These are phyloP conservation scores for Nothomitra cinnamomea DNA, from an alignment of 2,329 filamentous ascomycete species.

Conservation along the genomic window DNA sequence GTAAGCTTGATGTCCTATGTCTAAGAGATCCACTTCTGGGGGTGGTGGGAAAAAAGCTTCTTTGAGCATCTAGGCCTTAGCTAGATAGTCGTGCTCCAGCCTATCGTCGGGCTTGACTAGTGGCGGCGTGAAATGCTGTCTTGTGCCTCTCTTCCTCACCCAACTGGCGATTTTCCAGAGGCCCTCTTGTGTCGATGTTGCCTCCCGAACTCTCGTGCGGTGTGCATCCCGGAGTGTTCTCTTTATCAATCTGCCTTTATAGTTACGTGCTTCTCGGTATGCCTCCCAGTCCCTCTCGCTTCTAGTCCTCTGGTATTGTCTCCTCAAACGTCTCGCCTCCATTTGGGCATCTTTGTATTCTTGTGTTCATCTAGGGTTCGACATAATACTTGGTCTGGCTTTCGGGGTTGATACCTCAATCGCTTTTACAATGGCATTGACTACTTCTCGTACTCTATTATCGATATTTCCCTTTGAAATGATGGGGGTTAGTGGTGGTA, in stretches of 20 bases:
- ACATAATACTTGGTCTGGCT: not conserved
- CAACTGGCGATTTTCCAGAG: constrained; percentile 11
- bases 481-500: not conserved
- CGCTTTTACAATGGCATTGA: not conserved
- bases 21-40: too few species aligned
- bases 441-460: not conserved
- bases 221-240: constrained; percentile 10
- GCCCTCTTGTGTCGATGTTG: not conserved
- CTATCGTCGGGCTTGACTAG: not conserved
- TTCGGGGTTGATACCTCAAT: not conserved
- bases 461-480: not conserved
- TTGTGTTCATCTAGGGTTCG: not conserved
- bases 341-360: not conserved
- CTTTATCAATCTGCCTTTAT: constrained; percentile 12
- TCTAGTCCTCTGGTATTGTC: constrained; percentile 4
- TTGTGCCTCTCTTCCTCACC: constrained; percentile 11
- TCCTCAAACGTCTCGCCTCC: not conserved
- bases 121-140: not conserved
- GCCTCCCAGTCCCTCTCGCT: constrained; percentile 10
- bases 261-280: constrained; percentile 11
- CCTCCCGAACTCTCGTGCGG: constrained; percentile 12
- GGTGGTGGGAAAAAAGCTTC: too few species aligned
- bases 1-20: too few species aligned
- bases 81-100: too few species aligned
- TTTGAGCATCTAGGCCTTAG: too few species aligned